Evolutionary conservation across 1,284 basidiomycete species (phyloP), one percentile per base, ranked within the genome.

Genomic region (Leccinum huronense): DNA sequence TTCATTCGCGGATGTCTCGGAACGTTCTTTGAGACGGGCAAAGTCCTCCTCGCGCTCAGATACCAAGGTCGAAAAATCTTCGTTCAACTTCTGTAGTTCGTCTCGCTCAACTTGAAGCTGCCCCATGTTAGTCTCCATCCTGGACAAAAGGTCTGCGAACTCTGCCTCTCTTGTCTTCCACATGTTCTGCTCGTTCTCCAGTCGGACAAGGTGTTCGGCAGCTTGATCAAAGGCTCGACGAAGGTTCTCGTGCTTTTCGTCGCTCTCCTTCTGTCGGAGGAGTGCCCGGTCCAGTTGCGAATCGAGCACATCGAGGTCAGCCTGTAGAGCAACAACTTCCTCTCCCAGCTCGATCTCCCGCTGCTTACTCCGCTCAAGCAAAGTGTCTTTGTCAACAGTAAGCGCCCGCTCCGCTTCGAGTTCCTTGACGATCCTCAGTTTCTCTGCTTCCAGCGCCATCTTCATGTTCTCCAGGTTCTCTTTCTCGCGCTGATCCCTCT

Each of bases 301-400:
- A 71, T 96, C 94, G 19, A 97, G 81, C 5, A 87, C 83, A 63
- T 95, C 93, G 57, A 98, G 82, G 71, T 98, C 95, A 3, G 82
- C 80, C 70, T 97, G 93, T 27, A 97, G 79, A 2, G 90, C 87
- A 1, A 83, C 80, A 11, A 96, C 83, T 70, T 97, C 94, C 63
- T 98, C 94, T 70, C 94, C 89, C 2, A 98, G 82, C 66, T 94
- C 89, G 23, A 83, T 81, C 74, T 97, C 95, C 38, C 89, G 86
- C 69, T 88, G 88, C 80, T 96, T 96, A 74, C 89, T 91, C 38
- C 95, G 84, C 63, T 93, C 89, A 1, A 98, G 82, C n/a, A 94
- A 81, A 11, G 85, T 79, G 68, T 97, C 94, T 76, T 97, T 96
- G 76, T 98, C 94, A 34, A 93, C 71, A 5, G 86, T 85, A 13